Base-by-base conservation (phyloP, 2,329 filamentous ascomycete genomes). In the Pseudopyrenochaeta lycopersici region DNA sequence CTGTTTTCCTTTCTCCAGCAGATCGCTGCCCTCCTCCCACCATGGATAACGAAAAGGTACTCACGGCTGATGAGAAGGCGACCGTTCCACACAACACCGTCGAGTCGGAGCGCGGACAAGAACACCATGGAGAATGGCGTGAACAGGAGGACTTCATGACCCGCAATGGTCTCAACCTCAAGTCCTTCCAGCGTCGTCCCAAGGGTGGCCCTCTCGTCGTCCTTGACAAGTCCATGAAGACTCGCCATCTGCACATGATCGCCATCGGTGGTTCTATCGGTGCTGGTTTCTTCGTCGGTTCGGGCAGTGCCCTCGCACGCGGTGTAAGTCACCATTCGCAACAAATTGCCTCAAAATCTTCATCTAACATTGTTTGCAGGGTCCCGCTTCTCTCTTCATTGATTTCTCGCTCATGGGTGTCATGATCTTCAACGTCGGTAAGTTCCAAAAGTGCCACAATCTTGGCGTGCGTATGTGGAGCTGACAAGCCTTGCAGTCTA, bases 251-350 rank as follows among this genome's bases (percentile, higher is more conserved):
- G 62, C 82, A 87, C 74, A 86, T 86, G 84, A 86, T 86, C 72
- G 82, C 84, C 65, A 85, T 86, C 36, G 84, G 84, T 67, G 84
- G 84, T 54, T 85, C 84, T 29, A 87, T 87, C 50, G 84, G 84
- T 71, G 84, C 84, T 69, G 84, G 84, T 76, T 85, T 87, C 77
- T 87, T 86, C 71, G 84, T 86, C 67, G 84, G 84, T 63, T 85
- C 84, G 31, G 84, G 84, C 62, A 68, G 75, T 61, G 84, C 84
- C 41, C 74, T 86, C n/a, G 67, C 67, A 57, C 79, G 75, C 52
- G 84, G 84, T 75, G 81, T 80, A 75, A 70, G 78, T 75, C 36
- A 15, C 21, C 20, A 21, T 27, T 1, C 2, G 14, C 9, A 7
- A 17, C 2, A 29, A 23, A 6, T 15, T 40, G 10, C 11, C 14